A percentile compares a stretch with the other conserved stretches of the same genome.
Evolutionary conservation across 2,329 filamentous ascomycete species (phyloP).

Genomic region (Diaporthe sp.): DNA sequence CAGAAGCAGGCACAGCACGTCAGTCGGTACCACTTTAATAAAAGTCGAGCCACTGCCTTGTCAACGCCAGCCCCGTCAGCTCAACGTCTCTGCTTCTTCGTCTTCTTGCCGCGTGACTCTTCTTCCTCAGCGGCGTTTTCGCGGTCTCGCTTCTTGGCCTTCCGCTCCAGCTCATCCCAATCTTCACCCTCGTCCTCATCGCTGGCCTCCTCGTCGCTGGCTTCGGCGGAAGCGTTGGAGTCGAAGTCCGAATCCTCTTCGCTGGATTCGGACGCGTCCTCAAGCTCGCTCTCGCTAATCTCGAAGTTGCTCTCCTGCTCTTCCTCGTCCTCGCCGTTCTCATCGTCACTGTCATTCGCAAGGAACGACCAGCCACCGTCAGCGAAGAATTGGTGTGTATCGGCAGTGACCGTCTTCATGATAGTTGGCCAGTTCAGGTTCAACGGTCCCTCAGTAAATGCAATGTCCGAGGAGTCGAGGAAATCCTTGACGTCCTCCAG

Average conservation of each 20-base stretch:
- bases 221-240: constrained; percentile 87
- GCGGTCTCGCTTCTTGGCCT: constrained; percentile 87
- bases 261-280: constrained; percentile 80
- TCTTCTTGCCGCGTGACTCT: constrained; percentile 79
- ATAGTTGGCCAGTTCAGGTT: constrained; percentile 99
- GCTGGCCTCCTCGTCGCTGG: constrained; percentile 81
- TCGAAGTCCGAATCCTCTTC: constrained; percentile 95
- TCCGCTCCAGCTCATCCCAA: constrained; percentile 95
- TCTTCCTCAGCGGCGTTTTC: constrained; percentile 80
- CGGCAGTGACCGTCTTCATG: constrained; percentile 97
- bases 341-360: constrained; percentile 87
- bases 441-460: constrained; percentile 92
- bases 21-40: neutral
- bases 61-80: neutral
- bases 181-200: constrained; percentile 88
- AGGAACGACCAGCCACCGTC: constrained; percentile 98
- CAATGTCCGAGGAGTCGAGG: constrained; percentile 95
- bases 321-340: constrained; percentile 81
- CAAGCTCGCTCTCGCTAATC: constrained; percentile 87
- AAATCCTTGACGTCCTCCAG: constrained; percentile 98
- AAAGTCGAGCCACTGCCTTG: neutral
- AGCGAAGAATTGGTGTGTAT: constrained; percentile 94
- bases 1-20: neutral
- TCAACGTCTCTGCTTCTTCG: constrained; percentile 58
- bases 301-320: constrained; percentile 95